Base-by-base conservation (phyloP, 164 flowering plant genomes). In the Hamamelis virginiana region DNA sequence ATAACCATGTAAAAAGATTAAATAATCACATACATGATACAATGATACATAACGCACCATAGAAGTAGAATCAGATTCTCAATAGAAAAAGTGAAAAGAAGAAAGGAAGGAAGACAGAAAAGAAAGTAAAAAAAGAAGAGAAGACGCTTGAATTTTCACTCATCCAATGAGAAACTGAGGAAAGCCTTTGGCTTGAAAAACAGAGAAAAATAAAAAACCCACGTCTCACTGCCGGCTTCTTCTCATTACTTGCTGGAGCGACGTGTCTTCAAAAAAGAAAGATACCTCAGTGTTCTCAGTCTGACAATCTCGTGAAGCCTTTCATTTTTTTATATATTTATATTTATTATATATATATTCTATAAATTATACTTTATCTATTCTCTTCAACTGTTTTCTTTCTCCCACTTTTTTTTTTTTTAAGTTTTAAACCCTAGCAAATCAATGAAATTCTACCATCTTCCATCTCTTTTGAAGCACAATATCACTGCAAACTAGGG, bases 291-390 rank as follows among this genome's bases (percentile, higher is more conserved):
- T 46, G 50, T 46, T 4, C 16, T 46, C 56, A 51, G 56, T 51
- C 56, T 52, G 56, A 52, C 56, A 52, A 9, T 70, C 82, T 74
- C 80, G 83, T 81, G 84, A 84, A 74, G 64, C 75, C 76, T 70
- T 70, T n/a, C n/a, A n/a, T n/a, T n/a, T n/a, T n/a, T n/a, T n/a
- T n/a, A n/a, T n/a, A n/a, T n/a, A n/a, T n/a, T n/a, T n/a, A n/a
- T n/a, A n/a, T n/a, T n/a, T n/a, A n/a, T n/a, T n/a, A n/a, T n/a
- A n/a, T n/a, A n/a, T n/a, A n/a, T n/a, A n/a, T n/a, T n/a, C n/a
- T n/a, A n/a, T n/a, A n/a, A n/a, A n/a, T n/a, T n/a, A n/a, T n/a
- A n/a, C n/a, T n/a, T n/a, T n/a, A n/a, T n/a, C n/a, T n/a, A n/a
- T n/a, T n/a, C n/a, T n/a, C n/a, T n/a, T n/a, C n/a, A n/a, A n/a